These are phyloP conservation scores for Dactylellina sp. DNA, from an alignment of 2,329 filamentous ascomycete species.

Conservation along the genomic window DNA sequence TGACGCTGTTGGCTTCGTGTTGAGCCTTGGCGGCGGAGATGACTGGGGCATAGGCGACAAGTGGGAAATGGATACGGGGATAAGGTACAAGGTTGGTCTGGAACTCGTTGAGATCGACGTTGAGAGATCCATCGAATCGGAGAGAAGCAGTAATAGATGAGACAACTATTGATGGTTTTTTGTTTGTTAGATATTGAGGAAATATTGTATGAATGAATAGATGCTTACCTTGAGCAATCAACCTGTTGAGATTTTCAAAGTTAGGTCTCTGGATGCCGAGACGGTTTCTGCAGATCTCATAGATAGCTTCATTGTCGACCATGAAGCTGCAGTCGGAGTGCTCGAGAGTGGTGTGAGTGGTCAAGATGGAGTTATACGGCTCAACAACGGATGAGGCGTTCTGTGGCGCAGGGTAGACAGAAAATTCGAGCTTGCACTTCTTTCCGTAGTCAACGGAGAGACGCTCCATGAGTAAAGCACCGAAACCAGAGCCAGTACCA, in stretches of 20 bases:
- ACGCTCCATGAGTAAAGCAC: constrained; percentile 98
- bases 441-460: constrained; percentile 99
- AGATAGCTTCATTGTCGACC: constrained; percentile 99
- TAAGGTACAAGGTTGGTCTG: constrained; percentile 99
- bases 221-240: constrained; percentile 88
- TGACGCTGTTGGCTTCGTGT: constrained; percentile 97
- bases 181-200: not conserved
- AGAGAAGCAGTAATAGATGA: constrained; percentile 98
- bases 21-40: constrained; percentile 94
- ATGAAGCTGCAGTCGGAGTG: constrained; percentile 99
- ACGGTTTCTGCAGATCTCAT: constrained; percentile 98
- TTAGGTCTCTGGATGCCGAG: constrained; percentile 96
- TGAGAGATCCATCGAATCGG: constrained; percentile 97
- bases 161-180: constrained; percentile 74
- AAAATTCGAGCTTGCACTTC: constrained; percentile 99
- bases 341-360: constrained; percentile 98
- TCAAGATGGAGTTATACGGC: constrained; percentile 99
- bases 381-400: constrained; percentile 97
- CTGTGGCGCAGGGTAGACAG: constrained; percentile 97
- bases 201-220: not conserved
- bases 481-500: constrained; percentile 98
- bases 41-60: constrained; percentile 94
- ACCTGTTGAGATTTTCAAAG: constrained; percentile 98
- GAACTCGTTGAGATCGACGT: constrained; percentile 99
- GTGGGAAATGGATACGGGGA: constrained; percentile 98